These are phyloP conservation scores for Vigna trinervia DNA, from an alignment of 306 rosid species.

Conservation along the genomic window DNA sequence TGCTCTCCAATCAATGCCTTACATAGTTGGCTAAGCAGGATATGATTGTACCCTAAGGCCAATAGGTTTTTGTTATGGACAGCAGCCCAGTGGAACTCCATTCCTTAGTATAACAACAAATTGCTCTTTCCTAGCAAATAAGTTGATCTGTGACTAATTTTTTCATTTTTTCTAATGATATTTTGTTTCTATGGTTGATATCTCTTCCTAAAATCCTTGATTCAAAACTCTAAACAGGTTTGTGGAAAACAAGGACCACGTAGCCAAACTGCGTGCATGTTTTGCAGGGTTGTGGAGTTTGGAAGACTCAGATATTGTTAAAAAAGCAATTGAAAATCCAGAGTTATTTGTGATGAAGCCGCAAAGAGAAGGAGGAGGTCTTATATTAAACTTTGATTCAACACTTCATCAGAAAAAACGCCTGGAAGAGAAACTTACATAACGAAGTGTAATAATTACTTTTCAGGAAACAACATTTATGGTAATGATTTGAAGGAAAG, in stretches of 20 bases:
- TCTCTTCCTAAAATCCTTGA: slow-evolving; percentile 26
- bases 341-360: slow-evolving; percentile 92
- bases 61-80: background rate
- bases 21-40: slow-evolving; percentile 4
- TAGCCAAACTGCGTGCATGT: slow-evolving; percentile 82
- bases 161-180: background rate
- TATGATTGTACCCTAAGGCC: background rate
- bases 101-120: background rate
- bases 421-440: slow-evolving; percentile 14
- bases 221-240: slow-evolving; percentile 65
- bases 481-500: slow-evolving; percentile 75
- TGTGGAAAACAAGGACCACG: slow-evolving; percentile 75
- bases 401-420: slow-evolving; percentile 11
- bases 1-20: background rate
- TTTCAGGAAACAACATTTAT: slow-evolving; percentile 91
- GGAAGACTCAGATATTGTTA: slow-evolving; percentile 75
- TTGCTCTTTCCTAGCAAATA: background rate
- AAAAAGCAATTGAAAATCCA: slow-evolving; percentile 73
- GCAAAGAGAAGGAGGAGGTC: slow-evolving; percentile 99
- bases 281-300: slow-evolving; percentile 98
- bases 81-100: background rate
- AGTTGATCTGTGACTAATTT: slow-evolving; percentile 20
- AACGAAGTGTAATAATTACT: background rate
- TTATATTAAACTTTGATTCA: slow-evolving; percentile 27
- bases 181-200: background rate